These are phyloP conservation scores for Dioscorea cayenensis DNA, from an alignment of 116 monocot genomes.

Conservation along the genomic window DNA sequence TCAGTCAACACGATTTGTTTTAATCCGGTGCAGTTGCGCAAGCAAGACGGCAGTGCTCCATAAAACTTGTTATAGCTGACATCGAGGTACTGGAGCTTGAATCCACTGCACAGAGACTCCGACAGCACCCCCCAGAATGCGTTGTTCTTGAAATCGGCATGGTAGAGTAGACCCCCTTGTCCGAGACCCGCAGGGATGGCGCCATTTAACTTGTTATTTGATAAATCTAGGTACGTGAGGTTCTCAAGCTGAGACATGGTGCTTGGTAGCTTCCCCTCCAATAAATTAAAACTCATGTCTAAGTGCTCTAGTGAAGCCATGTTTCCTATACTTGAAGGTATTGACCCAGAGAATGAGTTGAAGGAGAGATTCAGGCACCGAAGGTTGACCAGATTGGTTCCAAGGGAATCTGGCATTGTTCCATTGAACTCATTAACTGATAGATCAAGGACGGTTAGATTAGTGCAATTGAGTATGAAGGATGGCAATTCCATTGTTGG, in stretches of 20 bases:
- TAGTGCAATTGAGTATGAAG: too few species aligned
- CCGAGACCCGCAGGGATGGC: slow-evolving; percentile 32
- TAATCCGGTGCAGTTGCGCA: slow-evolving; percentile 31
- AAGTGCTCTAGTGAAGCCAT: not conserved
- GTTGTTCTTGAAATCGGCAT: slow-evolving; percentile 37
- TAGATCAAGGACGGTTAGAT: not conserved
- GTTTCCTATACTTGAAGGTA: slow-evolving; percentile 5
- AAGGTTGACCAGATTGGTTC: too few species aligned
- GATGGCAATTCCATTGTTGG: too few species aligned
- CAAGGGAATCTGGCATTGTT: not conserved
- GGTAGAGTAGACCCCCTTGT: slow-evolving; percentile 9
- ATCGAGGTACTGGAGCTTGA: slow-evolving; percentile 21
- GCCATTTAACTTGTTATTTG: slow-evolving; percentile 42
- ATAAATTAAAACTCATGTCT: slow-evolving; percentile 12
- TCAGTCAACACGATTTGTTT: slow-evolving; percentile 40
- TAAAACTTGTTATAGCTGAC: slow-evolving; percentile 34
- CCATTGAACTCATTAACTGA: not conserved
- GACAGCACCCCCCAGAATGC: slow-evolving; percentile 38
- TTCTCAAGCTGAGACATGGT: slow-evolving; percentile 34
- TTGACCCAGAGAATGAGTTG: not conserved
- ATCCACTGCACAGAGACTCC: slow-evolving; percentile 25
- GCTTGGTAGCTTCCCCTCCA: slow-evolving; percentile 20
- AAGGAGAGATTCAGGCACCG: too few species aligned
- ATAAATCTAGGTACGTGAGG: slow-evolving; percentile 25
- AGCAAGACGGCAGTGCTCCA: slow-evolving; percentile 40